Evolutionary conservation across 2,329 filamentous ascomycete species (phyloP).

Genomic region (Mollisiaceae sp.): DNA sequence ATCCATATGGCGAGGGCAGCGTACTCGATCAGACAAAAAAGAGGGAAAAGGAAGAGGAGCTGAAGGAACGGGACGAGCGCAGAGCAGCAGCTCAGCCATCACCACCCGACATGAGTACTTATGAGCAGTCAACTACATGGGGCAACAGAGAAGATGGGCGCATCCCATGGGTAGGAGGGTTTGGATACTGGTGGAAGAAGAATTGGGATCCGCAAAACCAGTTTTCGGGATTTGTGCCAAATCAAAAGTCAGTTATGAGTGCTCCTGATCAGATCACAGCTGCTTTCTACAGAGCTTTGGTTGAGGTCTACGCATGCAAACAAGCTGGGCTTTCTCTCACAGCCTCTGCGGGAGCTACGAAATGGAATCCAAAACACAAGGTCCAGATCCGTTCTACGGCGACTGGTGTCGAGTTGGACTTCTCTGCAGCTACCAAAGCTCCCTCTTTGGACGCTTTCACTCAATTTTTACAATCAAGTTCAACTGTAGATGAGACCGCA

Average conservation of each 20-base stretch:
- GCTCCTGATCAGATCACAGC: slow-evolving; percentile 45
- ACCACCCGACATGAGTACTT: slow-evolving; percentile 39
- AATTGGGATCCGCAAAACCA: slow-evolving; percentile 45
- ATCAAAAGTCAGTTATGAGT: slow-evolving; percentile 39
- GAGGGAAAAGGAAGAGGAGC: slow-evolving; percentile 15
- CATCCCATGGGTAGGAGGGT: slow-evolving; percentile 51
- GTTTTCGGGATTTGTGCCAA: slow-evolving; percentile 48
- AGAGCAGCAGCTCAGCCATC: slow-evolving; percentile 12
- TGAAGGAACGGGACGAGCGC: slow-evolving; percentile 28
- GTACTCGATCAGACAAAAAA: slow-evolving; percentile 34
- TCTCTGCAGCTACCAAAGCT: slow-evolving; percentile 22
- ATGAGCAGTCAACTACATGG: slow-evolving; percentile 55
- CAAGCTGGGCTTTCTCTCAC: slow-evolving; percentile 46
- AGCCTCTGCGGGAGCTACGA: slow-evolving; percentile 31
- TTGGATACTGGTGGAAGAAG: slow-evolving; percentile 48
- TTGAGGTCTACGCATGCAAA: slow-evolving; percentile 59
- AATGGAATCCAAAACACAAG: slow-evolving; percentile 30
- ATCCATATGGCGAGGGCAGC: slow-evolving; percentile 52
- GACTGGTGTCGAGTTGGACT: slow-evolving; percentile 33
- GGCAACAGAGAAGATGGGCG: slow-evolving; percentile 52
- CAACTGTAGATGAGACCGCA: slow-evolving; percentile 28
- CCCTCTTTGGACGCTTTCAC: slow-evolving; percentile 25
- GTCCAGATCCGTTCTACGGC: slow-evolving; percentile 29
- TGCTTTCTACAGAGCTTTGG: slow-evolving; percentile 58
- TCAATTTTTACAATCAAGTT: slow-evolving; percentile 19